Conservation (phyloP, 441 rosid genomes). For the Populus trichocarpa region DNA sequence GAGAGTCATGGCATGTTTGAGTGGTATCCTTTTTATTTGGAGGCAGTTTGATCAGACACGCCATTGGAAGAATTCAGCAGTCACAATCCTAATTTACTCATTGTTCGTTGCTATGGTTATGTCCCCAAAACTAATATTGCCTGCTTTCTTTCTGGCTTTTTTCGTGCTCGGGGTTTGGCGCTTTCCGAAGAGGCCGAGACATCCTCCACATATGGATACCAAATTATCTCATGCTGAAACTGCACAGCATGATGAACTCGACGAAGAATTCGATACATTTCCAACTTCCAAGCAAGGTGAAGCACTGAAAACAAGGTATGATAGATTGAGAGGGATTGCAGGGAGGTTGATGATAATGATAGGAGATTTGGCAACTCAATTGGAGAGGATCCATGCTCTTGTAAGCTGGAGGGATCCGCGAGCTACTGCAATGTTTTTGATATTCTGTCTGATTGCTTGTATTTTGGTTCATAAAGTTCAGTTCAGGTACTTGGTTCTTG, state of each 20-base stretch:
- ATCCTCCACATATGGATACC: conserved; percentile 59
- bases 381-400: conserved; percentile 49
- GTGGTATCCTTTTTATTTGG: conserved; percentile 7
- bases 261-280: conserved; percentile 56
- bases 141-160: background rate
- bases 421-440: conserved; percentile 48
- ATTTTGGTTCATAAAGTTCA: conserved; percentile 36
- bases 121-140: background rate
- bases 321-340: conserved; percentile 50
- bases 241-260: conserved; percentile 43
- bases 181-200: conserved; percentile 31
- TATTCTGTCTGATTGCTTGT: conserved; percentile 41
- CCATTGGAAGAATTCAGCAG: conserved; percentile 6
- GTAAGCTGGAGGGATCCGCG: conserved; percentile 61
- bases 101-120: background rate
- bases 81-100: background rate
- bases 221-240: conserved; percentile 48
- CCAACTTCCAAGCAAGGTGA: conserved; percentile 35
- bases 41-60: conserved; percentile 4
- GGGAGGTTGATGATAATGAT: conserved; percentile 52
- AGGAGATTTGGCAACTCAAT: conserved; percentile 64
- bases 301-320: conserved; percentile 40
- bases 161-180: conserved; percentile 3
- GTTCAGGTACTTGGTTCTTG: conserved; percentile 27
- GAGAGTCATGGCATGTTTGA: conserved; percentile 3